These are phyloP conservation scores for Beauveria pseudobassiana DNA, from an alignment of 2,329 filamentous ascomycete species.

Conservation along the genomic window DNA sequence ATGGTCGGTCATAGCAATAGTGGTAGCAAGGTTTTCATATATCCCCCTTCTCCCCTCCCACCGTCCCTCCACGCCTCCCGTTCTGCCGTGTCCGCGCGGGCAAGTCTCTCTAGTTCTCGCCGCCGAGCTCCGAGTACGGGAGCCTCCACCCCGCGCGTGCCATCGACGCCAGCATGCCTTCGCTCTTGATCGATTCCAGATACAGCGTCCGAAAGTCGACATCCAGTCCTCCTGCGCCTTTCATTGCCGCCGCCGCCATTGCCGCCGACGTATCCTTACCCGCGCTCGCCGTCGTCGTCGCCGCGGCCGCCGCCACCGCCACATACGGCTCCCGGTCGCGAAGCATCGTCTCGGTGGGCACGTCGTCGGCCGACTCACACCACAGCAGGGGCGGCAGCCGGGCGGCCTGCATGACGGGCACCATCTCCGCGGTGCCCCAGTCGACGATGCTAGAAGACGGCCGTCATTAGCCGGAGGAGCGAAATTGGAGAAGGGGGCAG, in stretches of 20 bases:
- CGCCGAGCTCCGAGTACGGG: background rate
- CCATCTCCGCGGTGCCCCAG: constrained; percentile 1
- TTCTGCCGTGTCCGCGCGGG: background rate
- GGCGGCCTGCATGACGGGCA: background rate
- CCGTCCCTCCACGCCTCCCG: too few species aligned
- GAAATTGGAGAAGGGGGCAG: background rate
- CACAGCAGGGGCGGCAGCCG: background rate
- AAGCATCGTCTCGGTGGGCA: background rate
- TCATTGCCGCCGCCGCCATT: background rate
- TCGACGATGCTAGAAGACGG: background rate
- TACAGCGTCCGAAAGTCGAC: background rate
- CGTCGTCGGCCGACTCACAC: background rate
- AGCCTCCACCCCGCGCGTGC: background rate
- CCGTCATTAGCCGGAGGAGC: background rate
- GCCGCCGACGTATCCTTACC: background rate
- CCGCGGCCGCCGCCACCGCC: background rate
- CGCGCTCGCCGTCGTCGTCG: background rate
- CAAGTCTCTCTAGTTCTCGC: background rate
- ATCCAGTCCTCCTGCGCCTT: background rate
- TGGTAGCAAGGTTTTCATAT: background rate
- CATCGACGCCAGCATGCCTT: background rate
- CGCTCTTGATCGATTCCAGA: background rate
- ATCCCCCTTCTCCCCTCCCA: background rate
- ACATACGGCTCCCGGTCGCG: background rate
- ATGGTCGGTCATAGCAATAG: background rate